Conservation (phyloP, 2,329 filamentous ascomycete genomes). For the Xylaria sp. region DNA sequence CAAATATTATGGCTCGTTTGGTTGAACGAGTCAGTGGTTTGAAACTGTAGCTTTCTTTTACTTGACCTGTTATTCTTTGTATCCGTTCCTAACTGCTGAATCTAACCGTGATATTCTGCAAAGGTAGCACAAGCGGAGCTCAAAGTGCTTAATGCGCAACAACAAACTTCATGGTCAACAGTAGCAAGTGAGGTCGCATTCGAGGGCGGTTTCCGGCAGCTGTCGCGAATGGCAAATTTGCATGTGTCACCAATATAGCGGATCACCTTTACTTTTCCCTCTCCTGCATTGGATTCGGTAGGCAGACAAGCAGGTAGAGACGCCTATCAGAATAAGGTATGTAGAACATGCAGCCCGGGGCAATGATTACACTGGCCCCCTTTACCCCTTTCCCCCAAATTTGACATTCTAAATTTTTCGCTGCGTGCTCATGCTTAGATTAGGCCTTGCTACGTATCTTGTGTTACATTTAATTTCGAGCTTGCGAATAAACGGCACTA, state of each 20-base stretch:
- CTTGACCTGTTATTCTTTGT: not conserved
- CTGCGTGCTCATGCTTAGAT: slow-evolving; percentile 13
- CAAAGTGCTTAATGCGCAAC: slow-evolving; percentile 1
- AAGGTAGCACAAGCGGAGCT: not conserved
- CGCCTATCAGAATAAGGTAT: slow-evolving; percentile 20
- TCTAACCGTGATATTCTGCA: not conserved
- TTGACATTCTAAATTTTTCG: slow-evolving; percentile 15
- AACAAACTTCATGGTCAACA: slow-evolving; percentile 35
- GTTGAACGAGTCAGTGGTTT: not conserved
- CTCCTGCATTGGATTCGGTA: slow-evolving; percentile 8
- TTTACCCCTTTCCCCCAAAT: slow-evolving; percentile 34
- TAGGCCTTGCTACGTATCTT: slow-evolving; percentile 10
- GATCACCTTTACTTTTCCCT: slow-evolving; percentile 12
- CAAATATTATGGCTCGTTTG: not conserved
- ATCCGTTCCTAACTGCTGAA: not conserved
- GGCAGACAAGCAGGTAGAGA: slow-evolving; percentile 21
- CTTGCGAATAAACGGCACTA: not conserved
- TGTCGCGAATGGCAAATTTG: slow-evolving; percentile 41
- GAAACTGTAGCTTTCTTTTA: not conserved
- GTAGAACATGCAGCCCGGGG: slow-evolving; percentile 6
- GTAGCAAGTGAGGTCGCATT: slow-evolving; percentile 39
- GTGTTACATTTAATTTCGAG: slow-evolving; percentile 31
- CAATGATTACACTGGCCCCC: slow-evolving; percentile 18
- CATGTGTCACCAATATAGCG: slow-evolving; percentile 32
- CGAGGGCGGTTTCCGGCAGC: slow-evolving; percentile 45